Conservation (phyloP, 345 rosid species). For the Orychophragmus violaceus region DNA sequence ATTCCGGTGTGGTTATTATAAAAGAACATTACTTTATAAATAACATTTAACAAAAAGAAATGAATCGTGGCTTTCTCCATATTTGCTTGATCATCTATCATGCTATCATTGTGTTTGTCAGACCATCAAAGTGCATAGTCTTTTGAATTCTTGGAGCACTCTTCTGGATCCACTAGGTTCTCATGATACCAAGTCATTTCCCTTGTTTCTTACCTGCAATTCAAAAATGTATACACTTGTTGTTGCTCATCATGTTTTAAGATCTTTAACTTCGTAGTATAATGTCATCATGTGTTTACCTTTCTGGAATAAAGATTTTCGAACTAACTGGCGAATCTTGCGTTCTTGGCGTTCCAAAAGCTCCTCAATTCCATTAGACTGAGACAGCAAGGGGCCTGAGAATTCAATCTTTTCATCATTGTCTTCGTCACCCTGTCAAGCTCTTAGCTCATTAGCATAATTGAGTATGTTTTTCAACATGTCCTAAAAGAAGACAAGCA, state of each 20-base stretch:
- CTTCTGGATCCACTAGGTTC: slow-evolving; percentile 6
- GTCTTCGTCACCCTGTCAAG: slow-evolving; percentile 45
- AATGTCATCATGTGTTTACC: slow-evolving; percentile 37
- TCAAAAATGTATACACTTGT: slow-evolving; percentile 14
- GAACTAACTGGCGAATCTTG: slow-evolving; percentile 80
- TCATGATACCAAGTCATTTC: slow-evolving; percentile 34
- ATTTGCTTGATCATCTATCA: slow-evolving; percentile 16
- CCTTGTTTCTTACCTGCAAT: slow-evolving; percentile 50
- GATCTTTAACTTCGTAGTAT: background rate
- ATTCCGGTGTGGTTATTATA: background rate
- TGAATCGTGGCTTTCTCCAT: slow-evolving; percentile 13
- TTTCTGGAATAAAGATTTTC: slow-evolving; percentile 87
- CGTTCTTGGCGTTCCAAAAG: slow-evolving; percentile 79
- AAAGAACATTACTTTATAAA: background rate
- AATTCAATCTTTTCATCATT: slow-evolving; percentile 70
- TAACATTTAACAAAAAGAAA: background rate
- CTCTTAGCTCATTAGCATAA: slow-evolving; percentile 18
- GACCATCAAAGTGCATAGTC: slow-evolving; percentile 1
- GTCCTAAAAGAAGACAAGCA: slow-evolving; percentile 9
- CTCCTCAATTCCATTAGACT: slow-evolving; percentile 75
- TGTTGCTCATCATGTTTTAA: background rate
- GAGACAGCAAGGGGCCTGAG: slow-evolving; percentile 87
- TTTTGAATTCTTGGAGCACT: slow-evolving; percentile 11
- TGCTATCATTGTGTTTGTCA: background rate
- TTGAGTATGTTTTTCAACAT: slow-evolving; percentile 4